These are phyloP conservation scores for Leptographium procerum DNA, from an alignment of 2,329 filamentous ascomycete species.

Conservation along the genomic window DNA sequence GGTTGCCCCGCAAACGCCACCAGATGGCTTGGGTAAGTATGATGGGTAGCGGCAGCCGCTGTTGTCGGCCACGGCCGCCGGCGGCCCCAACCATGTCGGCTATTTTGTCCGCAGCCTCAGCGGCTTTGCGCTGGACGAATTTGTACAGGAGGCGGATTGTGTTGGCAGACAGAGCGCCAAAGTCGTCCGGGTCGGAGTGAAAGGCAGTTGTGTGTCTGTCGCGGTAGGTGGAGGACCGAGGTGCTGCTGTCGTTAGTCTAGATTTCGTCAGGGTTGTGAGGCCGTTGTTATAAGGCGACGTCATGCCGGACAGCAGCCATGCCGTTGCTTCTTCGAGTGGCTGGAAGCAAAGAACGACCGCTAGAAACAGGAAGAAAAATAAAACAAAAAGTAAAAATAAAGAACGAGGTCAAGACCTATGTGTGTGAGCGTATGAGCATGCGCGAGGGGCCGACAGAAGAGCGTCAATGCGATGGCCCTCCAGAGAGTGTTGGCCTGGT, in stretches of 20 bases:
- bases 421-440: not conserved
- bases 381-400: not conserved
- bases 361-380: not conserved
- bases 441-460: not conserved
- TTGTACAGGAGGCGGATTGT: not conserved
- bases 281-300: slow-evolving; percentile 27
- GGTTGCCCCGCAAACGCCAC: slow-evolving; percentile 29
- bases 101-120: not conserved
- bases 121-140: not conserved
- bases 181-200: slow-evolving; percentile 6
- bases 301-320: slow-evolving; percentile 23
- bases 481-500: not conserved
- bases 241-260: slow-evolving; percentile 10
- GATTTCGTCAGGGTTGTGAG: slow-evolving; percentile 12
- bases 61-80: slow-evolving; percentile 12
- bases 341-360: not conserved
- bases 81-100: not conserved
- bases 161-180: not conserved
- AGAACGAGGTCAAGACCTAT: not conserved
- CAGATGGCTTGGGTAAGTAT: slow-evolving; percentile 9
- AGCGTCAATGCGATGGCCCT: not conserved
- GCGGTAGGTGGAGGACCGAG: too few relatives aligned
- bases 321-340: not conserved
- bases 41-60: slow-evolving; percentile 23
- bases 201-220: slow-evolving; percentile 9